Evolutionary conservation across 2,329 filamentous ascomycete species (phyloP).

Genomic region (Cladosporium cucumerinum): DNA sequence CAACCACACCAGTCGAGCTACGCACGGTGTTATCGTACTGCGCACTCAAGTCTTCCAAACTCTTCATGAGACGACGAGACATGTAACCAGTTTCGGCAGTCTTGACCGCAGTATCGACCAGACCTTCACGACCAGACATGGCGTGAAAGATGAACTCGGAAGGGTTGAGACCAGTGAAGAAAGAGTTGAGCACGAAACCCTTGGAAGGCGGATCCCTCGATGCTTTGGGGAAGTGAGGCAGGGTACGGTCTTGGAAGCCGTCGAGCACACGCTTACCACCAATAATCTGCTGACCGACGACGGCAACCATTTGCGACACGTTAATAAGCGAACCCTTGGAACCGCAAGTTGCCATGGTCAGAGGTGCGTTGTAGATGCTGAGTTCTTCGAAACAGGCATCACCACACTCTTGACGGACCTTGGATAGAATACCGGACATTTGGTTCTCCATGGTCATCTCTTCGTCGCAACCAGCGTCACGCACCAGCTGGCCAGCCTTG

Average conservation of each 20-base stretch:
- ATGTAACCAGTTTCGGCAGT: constrained; percentile 99
- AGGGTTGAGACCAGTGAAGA: constrained; percentile 86
- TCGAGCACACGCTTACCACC: constrained; percentile 87
- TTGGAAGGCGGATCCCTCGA: constrained; percentile 89
- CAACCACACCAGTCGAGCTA: constrained; percentile 81
- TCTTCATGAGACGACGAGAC: constrained; percentile 98
- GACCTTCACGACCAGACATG: constrained; percentile 95
- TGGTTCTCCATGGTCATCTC: constrained; percentile 87
- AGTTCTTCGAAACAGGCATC: constrained; percentile 85
- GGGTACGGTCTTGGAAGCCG: constrained; percentile 90
- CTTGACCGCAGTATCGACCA: constrained; percentile 98
- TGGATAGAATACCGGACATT: constrained; percentile 87
- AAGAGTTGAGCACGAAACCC: constrained; percentile 95
- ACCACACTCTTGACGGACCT: constrained; percentile 87
- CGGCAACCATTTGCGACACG: constrained; percentile 97
- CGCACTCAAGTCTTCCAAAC: constrained; percentile 86
- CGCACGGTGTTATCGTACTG: constrained; percentile 93
- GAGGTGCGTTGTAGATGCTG: constrained; percentile 84
- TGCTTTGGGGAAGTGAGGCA: constrained; percentile 95
- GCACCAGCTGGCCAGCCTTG: constrained; percentile 75
- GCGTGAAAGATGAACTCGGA: constrained; percentile 98
- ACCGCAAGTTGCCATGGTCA: constrained; percentile 96
- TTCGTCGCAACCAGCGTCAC: constrained; percentile 84
- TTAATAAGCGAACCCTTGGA: constrained; percentile 98
- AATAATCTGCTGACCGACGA: constrained; percentile 97